A percentile compares a stretch with the other conserved stretches of the same genome.
phyloP scores from a whole-genome alignment of 1,139 yeast species.

The Magnusiomyces fungicola region DNA sequence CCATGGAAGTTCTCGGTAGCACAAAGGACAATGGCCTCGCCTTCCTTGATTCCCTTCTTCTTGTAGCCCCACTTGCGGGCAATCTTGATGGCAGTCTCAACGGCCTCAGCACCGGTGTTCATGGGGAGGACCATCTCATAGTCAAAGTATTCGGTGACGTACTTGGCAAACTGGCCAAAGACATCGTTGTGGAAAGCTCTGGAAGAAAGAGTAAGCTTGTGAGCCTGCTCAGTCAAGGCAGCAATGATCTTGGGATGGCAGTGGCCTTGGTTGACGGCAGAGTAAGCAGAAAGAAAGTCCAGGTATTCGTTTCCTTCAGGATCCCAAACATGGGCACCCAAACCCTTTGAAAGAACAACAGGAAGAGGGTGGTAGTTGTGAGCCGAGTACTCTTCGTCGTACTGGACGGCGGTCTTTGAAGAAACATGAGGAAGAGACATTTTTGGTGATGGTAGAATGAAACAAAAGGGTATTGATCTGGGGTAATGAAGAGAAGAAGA shows the following conservation, averaged over 20 bases:
- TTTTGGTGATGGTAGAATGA: not conserved
- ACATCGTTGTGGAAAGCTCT: conserved; percentile 90
- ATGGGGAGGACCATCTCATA: conserved; percentile 93
- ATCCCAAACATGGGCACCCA: conserved; percentile 95
- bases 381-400: conserved; percentile 80
- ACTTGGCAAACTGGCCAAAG: conserved; percentile 83
- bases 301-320: conserved; percentile 70
- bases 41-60: conserved; percentile 73
- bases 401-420: conserved; percentile 56
- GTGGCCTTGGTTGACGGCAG: conserved; percentile 98
- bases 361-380: conserved; percentile 97
- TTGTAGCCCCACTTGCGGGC: conserved; percentile 98
- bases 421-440: conserved; percentile 35
- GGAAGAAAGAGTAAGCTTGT: conserved; percentile 73
- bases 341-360: conserved; percentile 79
- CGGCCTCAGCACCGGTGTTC: conserved; percentile 99
- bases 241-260: conserved; percentile 88
- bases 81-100: conserved; percentile 86
- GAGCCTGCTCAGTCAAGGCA: conserved; percentile 85
- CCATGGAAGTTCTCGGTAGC: conserved; percentile 94
- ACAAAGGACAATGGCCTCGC: conserved; percentile 80
- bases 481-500: not conserved
- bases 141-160: conserved; percentile 77
- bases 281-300: conserved; percentile 87
- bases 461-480: no score